phyloP scores from a whole-genome alignment of 2,329 filamentous ascomycete species.

The Aspergillus chevalieri region DNA sequence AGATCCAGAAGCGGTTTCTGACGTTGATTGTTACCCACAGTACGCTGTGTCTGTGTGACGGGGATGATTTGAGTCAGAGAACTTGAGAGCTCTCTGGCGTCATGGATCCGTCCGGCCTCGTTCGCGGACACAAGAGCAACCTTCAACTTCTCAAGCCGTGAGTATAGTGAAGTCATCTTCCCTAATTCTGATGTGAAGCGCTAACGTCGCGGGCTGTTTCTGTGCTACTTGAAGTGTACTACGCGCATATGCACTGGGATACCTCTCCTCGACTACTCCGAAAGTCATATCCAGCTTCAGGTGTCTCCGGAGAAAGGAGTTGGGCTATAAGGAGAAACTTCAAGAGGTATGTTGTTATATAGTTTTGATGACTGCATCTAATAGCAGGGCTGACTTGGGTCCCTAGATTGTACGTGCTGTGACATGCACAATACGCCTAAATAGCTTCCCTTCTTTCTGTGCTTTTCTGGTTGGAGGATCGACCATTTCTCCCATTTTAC shows the following conservation, averaged over 20 bases:
- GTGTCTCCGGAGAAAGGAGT: slow-evolving; percentile 26
- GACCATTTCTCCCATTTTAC: slow-evolving; percentile 37
- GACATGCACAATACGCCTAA: slow-evolving; percentile 34
- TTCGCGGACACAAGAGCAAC: slow-evolving; percentile 16
- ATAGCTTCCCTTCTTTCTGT: slow-evolving; percentile 50
- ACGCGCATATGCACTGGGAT: slow-evolving; percentile 45
- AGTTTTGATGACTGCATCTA: not conserved
- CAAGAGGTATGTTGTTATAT: slow-evolving; percentile 27
- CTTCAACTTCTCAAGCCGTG: slow-evolving; percentile 28
- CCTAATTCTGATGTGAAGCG: slow-evolving; percentile 4
- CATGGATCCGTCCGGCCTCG: slow-evolving; percentile 23
- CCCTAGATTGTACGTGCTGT: slow-evolving; percentile 35
- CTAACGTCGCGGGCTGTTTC: slow-evolving; percentile 6
- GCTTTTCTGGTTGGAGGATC: slow-evolving; percentile 48
- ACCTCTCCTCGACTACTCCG: slow-evolving; percentile 43
- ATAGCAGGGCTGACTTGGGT: slow-evolving; percentile 14
- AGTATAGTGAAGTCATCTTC: slow-evolving; percentile 15
- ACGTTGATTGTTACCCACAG: not conserved
- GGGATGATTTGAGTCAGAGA: slow-evolving; percentile 19
- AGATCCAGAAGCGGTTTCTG: not conserved
- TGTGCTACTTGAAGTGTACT: slow-evolving; percentile 27
- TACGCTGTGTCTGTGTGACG: slow-evolving; percentile 12
- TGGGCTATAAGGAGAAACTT: slow-evolving; percentile 27
- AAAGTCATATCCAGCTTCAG: slow-evolving; percentile 37
- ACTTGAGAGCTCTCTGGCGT: slow-evolving; percentile 7